Evolutionary conservation across 805 yeast genomes (phyloP), one percentile per base, ranked within the genome.

Genomic region (Schizosaccharomyces octosporus): DNA sequence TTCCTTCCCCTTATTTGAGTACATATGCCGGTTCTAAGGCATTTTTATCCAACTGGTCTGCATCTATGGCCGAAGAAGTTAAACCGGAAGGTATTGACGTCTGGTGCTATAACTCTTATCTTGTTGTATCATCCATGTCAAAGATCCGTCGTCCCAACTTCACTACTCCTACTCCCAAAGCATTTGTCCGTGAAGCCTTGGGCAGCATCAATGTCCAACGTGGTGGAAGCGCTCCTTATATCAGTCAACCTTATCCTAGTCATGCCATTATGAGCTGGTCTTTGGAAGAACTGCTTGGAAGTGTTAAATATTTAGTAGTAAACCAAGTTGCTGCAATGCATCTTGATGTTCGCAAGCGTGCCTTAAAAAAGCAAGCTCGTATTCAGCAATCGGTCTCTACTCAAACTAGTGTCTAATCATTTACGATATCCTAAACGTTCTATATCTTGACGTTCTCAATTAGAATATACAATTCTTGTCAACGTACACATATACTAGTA

Each of bases 1-100:
- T 87, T 59, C 97, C 98, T 62, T 83, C 95, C 13, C 97, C 98
- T 27, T 78, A 81, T 66, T 78, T 93, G 67, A 95, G 97, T 21
- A 85, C 89, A 11, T 93, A 93, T 75, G 85, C 97, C 21, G 98
- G 98, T 29, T 87, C 97, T 59, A 93, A 93, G 75, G 87, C 95
- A 5, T 93, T 93, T 72, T 77, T 93, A 70, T 97, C 93, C 74
- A 80, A 82, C 63, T 93, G 98, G 97, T 85, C 93, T 59, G 75
- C 79, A 61, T 88, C 96, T 0, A 76, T 93, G 66, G 85, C 95
- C 19, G 88, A 89, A 43, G 98, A 93, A 72, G 77, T 93, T 68
- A 74, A 76, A 61, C 72, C 79, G 0, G 71, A 78, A 61, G 80
- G 82, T 27, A 78, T 93, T 65, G 98, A 93, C 69, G 97, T 87